These are phyloP conservation scores for Usnea hakonensis DNA, from an alignment of 495 filamentous ascomycete species.

Conservation along the genomic window DNA sequence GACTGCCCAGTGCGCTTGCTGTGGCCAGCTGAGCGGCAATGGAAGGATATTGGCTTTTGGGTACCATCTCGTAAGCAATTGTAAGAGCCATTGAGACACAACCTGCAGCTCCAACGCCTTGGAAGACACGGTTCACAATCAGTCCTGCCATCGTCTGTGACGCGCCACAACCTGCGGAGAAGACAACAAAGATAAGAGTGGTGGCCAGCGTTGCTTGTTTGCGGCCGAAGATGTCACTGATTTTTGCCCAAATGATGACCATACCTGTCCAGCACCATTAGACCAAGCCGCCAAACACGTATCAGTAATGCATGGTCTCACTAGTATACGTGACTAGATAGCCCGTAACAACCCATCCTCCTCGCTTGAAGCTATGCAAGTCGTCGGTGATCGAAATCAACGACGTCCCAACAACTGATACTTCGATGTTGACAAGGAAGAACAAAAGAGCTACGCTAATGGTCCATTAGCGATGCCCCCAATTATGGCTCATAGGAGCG, in stretches of 20 bases:
- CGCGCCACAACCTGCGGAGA: constrained; percentile 49
- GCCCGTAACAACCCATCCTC: constrained; percentile 49
- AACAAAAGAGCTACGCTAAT: constrained; percentile 47
- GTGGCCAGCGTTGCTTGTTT: constrained; percentile 40
- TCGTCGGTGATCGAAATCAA: constrained; percentile 51
- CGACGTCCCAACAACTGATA: constrained; percentile 57
- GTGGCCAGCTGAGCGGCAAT: constrained; percentile 17
- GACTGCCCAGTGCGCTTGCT: constrained; percentile 22
- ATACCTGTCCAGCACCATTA: constrained; percentile 32
- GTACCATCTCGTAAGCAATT: constrained; percentile 44
- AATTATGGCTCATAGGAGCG: not conserved
- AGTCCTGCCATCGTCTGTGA: constrained; percentile 45
- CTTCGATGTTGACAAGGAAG: constrained; percentile 53
- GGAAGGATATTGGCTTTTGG: constrained; percentile 21
- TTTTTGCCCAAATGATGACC: constrained; percentile 50
- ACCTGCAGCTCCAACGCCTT: constrained; percentile 50
- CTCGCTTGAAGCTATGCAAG: constrained; percentile 44
- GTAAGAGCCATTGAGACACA: constrained; percentile 42
- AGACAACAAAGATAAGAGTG: constrained; percentile 46
- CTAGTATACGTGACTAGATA: constrained; percentile 53
- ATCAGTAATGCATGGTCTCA: constrained; percentile 14
- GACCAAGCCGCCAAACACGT: not conserved
- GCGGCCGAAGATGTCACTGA: constrained; percentile 46
- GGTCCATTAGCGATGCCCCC: not conserved
- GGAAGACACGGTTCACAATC: constrained; percentile 49